Evolutionary conservation across 768 basidiomycete species (phyloP).

Genomic region (Flagelloscypha sp.): DNA sequence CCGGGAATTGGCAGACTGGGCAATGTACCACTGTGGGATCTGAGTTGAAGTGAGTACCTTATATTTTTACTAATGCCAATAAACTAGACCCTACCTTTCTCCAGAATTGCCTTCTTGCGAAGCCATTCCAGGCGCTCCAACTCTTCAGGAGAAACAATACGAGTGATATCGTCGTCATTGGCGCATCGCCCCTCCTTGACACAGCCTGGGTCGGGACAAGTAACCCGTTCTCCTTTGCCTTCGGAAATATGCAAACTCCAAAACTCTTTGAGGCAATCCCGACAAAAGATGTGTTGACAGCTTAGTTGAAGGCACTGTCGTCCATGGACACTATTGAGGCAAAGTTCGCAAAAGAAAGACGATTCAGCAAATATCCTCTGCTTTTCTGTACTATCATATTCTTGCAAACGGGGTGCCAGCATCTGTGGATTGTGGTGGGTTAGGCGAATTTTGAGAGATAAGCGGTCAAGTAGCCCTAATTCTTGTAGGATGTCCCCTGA

Average conservation of each 20-base stretch:
- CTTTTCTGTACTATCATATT: too few relatives aligned
- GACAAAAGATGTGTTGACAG: conserved; percentile 79
- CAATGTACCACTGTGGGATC: conserved; percentile 79
- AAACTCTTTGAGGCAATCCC: conserved; percentile 69
- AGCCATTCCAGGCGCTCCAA: conserved; percentile 74
- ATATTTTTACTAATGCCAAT: neutral
- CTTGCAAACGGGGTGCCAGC: too few relatives aligned
- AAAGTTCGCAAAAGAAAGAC: too few relatives aligned
- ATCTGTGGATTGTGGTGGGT: too few relatives aligned
- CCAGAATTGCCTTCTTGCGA: conserved; percentile 59
- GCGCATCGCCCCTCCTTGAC: conserved; percentile 58
- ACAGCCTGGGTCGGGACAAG: conserved; percentile 76
- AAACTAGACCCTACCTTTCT: conserved; percentile 46
- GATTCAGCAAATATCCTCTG: too few relatives aligned
- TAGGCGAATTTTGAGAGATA: too few relatives aligned
- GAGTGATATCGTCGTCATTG: conserved; percentile 61
- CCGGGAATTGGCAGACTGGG: conserved; percentile 79
- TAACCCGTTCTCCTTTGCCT: conserved; percentile 66
- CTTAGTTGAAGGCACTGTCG: conserved; percentile 59
- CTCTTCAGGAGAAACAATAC: conserved; percentile 59
- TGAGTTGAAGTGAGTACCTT: conserved; percentile 16
- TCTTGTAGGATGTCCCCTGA: too few relatives aligned
- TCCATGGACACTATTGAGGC: too few relatives aligned
- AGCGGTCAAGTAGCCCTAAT: too few relatives aligned
- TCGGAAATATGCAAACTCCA: conserved; percentile 79